Evolutionary conservation across 2,329 filamentous ascomycete genomes (phyloP).

Genomic region (Aspergillus phoenicis): DNA sequence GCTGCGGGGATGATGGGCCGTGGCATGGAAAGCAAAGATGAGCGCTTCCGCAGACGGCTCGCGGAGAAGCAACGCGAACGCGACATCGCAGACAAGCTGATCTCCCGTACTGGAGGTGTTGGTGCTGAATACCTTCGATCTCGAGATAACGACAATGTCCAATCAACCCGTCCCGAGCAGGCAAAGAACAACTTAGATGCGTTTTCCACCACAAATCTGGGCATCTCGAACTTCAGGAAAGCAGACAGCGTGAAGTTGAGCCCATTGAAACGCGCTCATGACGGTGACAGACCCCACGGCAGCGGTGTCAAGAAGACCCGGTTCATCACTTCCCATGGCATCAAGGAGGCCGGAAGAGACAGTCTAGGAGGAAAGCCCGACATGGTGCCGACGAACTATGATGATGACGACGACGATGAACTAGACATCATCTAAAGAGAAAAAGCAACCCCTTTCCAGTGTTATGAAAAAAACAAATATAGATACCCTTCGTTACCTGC

Average conservation of each 20-base stretch:
- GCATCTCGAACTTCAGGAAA: conserved; percentile 33
- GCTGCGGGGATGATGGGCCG: conserved; percentile 43
- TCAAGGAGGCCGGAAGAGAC: conserved; percentile 74
- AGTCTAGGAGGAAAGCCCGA: conserved; percentile 62
- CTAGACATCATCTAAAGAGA: conserved; percentile 48
- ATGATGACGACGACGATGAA: conserved; percentile 56
- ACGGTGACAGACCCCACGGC: conserved; percentile 36
- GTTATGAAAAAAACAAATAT: conserved; percentile 21
- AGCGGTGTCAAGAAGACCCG: conserved; percentile 66
- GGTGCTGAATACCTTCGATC: conserved; percentile 51
- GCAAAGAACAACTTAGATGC: conserved; percentile 3
- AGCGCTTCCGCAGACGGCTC: conserved; percentile 46
- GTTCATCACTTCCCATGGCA: conserved; percentile 77
- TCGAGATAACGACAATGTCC: conserved; percentile 30
- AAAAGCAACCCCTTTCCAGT: conserved; percentile 11
- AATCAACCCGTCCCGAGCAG: conserved; percentile 7
- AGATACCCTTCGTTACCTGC: conserved; percentile 6
- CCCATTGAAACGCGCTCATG: conserved; percentile 43
- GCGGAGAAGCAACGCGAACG: conserved; percentile 48
- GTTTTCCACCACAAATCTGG: conserved; percentile 23
- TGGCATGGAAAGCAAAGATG: conserved; percentile 45
- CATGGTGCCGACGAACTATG: conserved; percentile 31
- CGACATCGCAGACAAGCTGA: conserved; percentile 48
- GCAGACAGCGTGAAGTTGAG: conserved; percentile 45
- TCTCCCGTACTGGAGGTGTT: conserved; percentile 36